phyloP scores from a whole-genome alignment of 768 basidiomycete species.

The Kwoniella botswanensis region DNA sequence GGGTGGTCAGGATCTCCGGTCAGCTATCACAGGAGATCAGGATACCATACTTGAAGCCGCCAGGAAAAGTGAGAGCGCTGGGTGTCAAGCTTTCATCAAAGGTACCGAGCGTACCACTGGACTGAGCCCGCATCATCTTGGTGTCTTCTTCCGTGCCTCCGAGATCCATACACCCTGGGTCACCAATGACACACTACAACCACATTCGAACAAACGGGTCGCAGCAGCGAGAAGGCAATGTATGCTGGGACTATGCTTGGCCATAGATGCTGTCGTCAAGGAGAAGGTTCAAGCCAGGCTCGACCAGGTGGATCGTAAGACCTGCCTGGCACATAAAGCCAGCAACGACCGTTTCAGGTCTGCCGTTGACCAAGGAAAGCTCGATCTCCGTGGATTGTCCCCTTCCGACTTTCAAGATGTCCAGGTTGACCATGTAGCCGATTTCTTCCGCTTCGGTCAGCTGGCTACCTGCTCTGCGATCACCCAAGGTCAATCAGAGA shows the following conservation, averaged over 20 bases:
- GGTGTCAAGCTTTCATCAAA: not conserved
- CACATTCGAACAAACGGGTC: not conserved
- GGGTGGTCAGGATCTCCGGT: not conserved
- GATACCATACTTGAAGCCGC: not conserved
- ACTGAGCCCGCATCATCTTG: not conserved
- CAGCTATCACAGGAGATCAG: not conserved
- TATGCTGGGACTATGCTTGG: slow-evolving; percentile 2
- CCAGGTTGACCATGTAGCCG: not conserved
- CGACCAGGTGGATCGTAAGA: not conserved
- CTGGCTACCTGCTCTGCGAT: slow-evolving; percentile 14
- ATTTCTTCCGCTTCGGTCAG: slow-evolving; percentile 7
- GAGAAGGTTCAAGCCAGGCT: not conserved
- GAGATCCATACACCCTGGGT: not conserved
- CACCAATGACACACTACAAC: slow-evolving; percentile 1
- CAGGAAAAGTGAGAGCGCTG: not conserved
- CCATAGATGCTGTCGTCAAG: slow-evolving; percentile 9
- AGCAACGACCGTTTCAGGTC: not conserved
- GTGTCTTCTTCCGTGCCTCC: not conserved
- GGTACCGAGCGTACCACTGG: not conserved
- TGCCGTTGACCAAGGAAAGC: not conserved
- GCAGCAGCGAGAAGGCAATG: not conserved
- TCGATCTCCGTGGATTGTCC: no score
- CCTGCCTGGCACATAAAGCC: not conserved
- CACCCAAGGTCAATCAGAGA: slow-evolving; percentile 12
- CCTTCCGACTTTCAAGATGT: not conserved